Percentiles rank a stretch among this genome's conserved stretches.
These are phyloP conservation scores for Schizosaccharomyces octosporus DNA, from an alignment of 805 yeast species.

Conservation along the genomic window DNA sequence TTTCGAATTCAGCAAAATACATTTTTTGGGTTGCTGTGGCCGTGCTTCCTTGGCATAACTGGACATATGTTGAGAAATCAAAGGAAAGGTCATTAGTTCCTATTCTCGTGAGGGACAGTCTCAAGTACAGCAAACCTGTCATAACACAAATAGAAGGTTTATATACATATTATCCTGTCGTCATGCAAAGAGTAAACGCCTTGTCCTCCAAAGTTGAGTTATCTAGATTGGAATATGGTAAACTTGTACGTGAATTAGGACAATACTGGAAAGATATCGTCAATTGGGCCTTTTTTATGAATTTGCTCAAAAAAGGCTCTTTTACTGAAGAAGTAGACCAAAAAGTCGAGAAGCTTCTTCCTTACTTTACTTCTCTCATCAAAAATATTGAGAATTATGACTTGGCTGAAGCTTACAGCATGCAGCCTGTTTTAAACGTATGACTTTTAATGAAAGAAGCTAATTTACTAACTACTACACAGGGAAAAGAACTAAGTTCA, in stretches of 20 bases:
- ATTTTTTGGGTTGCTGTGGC: not conserved
- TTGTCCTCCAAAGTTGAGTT: not conserved
- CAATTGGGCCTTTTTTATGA: not conserved
- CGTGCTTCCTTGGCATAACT: not conserved
- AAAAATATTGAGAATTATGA: not conserved
- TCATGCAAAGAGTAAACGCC: not conserved
- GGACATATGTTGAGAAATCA: not conserved
- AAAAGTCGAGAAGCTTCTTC: not conserved
- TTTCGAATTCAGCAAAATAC: not conserved
- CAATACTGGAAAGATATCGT: not conserved
- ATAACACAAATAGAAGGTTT: not conserved
- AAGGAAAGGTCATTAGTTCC: not conserved
- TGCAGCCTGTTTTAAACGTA: not conserved
- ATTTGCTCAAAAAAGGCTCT: not conserved
- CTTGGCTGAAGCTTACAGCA: not conserved
- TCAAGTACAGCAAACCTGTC: not conserved
- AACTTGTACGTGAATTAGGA: not conserved
- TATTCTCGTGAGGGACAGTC: not conserved
- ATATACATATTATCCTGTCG: not conserved
- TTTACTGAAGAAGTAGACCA: not conserved
- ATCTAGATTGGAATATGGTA: not conserved
- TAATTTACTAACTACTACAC: not conserved
- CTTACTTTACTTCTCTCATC: not conserved
- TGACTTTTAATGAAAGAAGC: not conserved
- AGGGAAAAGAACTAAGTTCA: not conserved